Evolutionary conservation across 148 eudicot genomes (phyloP).

Genomic region (Silene latifolia): DNA sequence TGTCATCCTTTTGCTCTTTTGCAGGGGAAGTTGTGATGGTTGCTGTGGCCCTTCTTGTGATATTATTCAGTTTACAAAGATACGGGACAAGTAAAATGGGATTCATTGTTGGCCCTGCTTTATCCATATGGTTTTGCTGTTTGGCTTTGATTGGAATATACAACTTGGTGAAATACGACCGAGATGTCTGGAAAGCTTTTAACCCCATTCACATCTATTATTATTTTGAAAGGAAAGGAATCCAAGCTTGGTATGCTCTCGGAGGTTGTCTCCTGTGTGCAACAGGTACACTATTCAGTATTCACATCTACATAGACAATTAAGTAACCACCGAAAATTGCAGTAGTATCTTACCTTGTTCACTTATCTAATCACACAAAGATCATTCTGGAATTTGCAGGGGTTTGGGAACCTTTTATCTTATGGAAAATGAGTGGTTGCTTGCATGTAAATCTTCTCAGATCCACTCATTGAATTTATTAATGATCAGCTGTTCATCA

Average conservation of each 20-base stretch:
- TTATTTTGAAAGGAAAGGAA: conserved; percentile 74
- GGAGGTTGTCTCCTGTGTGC: conserved; percentile 96
- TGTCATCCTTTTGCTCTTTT: conserved; percentile 17
- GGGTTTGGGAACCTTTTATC: neutral
- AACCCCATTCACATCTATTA: conserved; percentile 90
- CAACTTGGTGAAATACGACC: conserved; percentile 78
- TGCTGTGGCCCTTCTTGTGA: conserved; percentile 75
- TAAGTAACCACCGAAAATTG: neutral
- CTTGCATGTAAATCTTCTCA: neutral
- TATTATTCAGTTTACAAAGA: conserved; percentile 84
- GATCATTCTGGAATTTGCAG: neutral
- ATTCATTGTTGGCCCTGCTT: conserved; percentile 87
- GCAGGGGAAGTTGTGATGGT: conserved; percentile 89
- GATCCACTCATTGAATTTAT: neutral
- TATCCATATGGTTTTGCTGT: conserved; percentile 93
- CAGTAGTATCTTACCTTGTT: neutral
- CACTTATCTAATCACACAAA: neutral
- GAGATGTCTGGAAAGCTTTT: conserved; percentile 75
- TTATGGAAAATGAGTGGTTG: neutral
- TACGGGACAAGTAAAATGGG: conserved; percentile 99
- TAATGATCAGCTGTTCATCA: neutral
- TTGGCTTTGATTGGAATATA: conserved; percentile 84
- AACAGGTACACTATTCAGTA: conserved; percentile 57
- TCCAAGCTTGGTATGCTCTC: conserved; percentile 91
- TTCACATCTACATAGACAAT: neutral